Evolutionary conservation across 345 rosid species (phyloP), one percentile per base, ranked within the genome.

Genomic region (Aegle marmelos): DNA sequence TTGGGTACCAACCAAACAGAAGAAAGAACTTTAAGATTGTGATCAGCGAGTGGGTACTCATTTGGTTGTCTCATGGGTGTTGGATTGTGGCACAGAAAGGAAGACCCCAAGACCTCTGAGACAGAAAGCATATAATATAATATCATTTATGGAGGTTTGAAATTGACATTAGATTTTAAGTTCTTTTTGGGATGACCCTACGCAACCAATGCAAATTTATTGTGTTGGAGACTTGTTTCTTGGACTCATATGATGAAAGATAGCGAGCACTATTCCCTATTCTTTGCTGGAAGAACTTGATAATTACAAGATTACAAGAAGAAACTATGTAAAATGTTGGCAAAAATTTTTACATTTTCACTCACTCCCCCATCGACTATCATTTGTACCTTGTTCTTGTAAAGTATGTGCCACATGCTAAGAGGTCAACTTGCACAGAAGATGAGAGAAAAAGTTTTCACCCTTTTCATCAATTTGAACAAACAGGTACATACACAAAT

Each of bases 31-130:
- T 2, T 13, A 3, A 11, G 50, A 45, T 45, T 45, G 50, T 45
- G 50, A 11, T 45, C 1, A 64, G 74, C 2, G 25, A 76, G 73
- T 36, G 7, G 28, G 73, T 30, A 21, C 39, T 41, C n/a, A 27
- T 80, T 34, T 24, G 68, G 82, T 84, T 86, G 90, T 88, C 89
- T 76, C 66, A 61, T 80, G 82, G 87, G 83, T 13, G 70, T 90
- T 87, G 87, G 87, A 82, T 36, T 76, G 78, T 87, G 87, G 80
- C 83, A 61, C 24, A 77, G 83, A 85, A 87, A 77, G 88, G 86
- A 78, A 86, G 82, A 76, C 66, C 86, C 78, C 84, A 83, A 80
- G 21, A 48, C 82, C 76, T 54, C 10, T 79, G 72, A 83, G 86
- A 76, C 85, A 82, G 80, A 76, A 80, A 82, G 83, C 80, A 82